These are phyloP conservation scores for Ceratobasidium sp. DNA, from an alignment of 1,284 basidiomycete species.

Conservation along the genomic window DNA sequence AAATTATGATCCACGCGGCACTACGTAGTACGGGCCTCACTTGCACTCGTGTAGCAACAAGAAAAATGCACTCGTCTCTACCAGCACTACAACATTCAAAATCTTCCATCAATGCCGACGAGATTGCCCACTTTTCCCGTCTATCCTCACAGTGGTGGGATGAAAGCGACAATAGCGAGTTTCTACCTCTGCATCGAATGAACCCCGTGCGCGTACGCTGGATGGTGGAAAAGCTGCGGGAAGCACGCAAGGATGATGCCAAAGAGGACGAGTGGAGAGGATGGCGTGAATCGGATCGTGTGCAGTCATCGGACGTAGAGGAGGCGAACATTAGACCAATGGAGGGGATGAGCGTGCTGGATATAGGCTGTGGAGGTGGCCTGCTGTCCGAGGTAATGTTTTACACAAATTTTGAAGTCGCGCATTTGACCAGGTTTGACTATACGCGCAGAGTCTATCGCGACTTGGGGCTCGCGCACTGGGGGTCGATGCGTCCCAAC, in stretches of 20 bases:
- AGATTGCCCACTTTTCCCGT: constrained; percentile 92
- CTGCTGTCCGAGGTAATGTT: constrained; percentile 84
- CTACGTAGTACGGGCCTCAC: neutral
- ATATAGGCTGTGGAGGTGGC: constrained; percentile 96
- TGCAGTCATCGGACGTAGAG: constrained; percentile 48
- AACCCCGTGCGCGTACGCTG: constrained; percentile 91
- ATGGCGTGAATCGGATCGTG: constrained; percentile 45
- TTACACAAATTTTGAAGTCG: constrained; percentile 9
- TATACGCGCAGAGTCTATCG: constrained; percentile 71
- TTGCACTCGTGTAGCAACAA: neutral
- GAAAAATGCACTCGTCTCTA: constrained; percentile 6
- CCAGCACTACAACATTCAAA: neutral
- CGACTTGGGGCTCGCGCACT: constrained; percentile 88
- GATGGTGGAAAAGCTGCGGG: constrained; percentile 78
- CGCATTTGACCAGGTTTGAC: constrained; percentile 24
- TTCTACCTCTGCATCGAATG: constrained; percentile 91
- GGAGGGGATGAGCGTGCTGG: constrained; percentile 71
- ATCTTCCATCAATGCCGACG: constrained; percentile 73
- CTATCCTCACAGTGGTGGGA: constrained; percentile 98
- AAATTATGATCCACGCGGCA: constrained; percentile 9
- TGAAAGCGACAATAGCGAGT: constrained; percentile 81
- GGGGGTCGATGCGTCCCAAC: constrained; percentile 88
- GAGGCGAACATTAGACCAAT: constrained; percentile 54
- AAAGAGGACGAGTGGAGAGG: constrained; percentile 49
- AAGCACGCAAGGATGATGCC: constrained; percentile 62